phyloP scores from a whole-genome alignment of 2,329 filamentous ascomycete species.

The Nannizziopsis barbatae region DNA sequence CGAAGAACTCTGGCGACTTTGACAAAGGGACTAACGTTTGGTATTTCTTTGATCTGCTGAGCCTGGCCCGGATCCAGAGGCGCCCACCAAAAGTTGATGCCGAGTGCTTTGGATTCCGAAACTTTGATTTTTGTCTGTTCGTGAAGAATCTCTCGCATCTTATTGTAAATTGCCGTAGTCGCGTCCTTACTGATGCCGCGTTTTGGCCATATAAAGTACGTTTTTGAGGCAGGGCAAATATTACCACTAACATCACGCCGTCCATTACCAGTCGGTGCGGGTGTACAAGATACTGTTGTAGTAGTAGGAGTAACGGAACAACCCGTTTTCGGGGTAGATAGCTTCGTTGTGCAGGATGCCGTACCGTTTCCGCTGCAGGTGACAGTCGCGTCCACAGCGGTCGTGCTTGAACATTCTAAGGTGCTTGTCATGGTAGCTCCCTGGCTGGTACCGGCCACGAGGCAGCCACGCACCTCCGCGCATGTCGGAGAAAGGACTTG shows the following conservation, averaged over 20 bases:
- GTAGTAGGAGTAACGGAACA: conserved; percentile 10
- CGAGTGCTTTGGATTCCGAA: conserved; percentile 6
- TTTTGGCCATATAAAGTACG: conserved; percentile 8
- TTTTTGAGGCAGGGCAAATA: not conserved
- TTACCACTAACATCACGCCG: conserved; percentile 2
- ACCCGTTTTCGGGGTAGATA: conserved; percentile 7
- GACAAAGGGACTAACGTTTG: conserved; percentile 4
- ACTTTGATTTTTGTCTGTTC: conserved; percentile 9
- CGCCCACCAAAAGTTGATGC: conserved; percentile 10
- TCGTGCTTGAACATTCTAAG: conserved; percentile 6
- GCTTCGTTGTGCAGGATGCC: conserved; percentile 9
- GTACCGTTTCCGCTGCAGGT: conserved; percentile 11
- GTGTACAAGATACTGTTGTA: conserved; percentile 10
- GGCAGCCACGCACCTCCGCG: conserved; percentile 10
- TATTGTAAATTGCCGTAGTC: conserved; percentile 6
- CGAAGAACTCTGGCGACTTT: not conserved
- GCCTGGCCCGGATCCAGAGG: conserved; percentile 5
- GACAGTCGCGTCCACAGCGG: conserved; percentile 8
- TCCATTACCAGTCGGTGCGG: conserved; percentile 6
- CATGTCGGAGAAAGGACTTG: conserved; percentile 8
- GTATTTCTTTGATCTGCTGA: conserved; percentile 8
- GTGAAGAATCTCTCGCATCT: conserved; percentile 7
- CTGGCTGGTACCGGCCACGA: conserved; percentile 6
- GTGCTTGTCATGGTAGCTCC: conserved; percentile 6
- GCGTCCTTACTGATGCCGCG: conserved; percentile 4